These are phyloP conservation scores for Thielaviopsis ethacetica DNA, from an alignment of 2,329 filamentous ascomycete genomes.

Conservation along the genomic window DNA sequence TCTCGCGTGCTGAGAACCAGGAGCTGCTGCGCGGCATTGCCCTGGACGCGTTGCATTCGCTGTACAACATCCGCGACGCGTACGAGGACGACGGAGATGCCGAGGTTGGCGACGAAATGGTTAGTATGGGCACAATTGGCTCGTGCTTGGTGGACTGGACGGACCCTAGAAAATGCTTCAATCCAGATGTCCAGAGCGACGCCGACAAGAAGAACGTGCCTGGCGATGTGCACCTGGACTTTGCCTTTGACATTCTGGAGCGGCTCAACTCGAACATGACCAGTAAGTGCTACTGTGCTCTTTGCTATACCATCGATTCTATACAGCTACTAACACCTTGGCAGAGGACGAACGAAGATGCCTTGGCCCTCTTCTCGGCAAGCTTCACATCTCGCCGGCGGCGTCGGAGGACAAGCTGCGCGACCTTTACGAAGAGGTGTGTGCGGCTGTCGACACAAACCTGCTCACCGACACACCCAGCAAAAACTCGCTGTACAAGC, in stretches of 20 bases:
- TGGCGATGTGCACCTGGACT: slow-evolving; percentile 63
- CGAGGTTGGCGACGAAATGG: slow-evolving; percentile 62
- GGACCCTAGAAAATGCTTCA: slow-evolving; percentile 66
- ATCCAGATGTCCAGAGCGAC: slow-evolving; percentile 30
- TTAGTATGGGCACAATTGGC: slow-evolving; percentile 60
- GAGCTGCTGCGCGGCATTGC: slow-evolving; percentile 62
- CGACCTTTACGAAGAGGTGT: slow-evolving; percentile 39
- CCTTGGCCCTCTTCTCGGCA: slow-evolving; percentile 60
- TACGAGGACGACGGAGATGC: slow-evolving; percentile 61
- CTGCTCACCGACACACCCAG: slow-evolving; percentile 43
- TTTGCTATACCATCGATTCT: neutral
- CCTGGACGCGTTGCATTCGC: slow-evolving; percentile 56
- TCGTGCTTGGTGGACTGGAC: slow-evolving; percentile 88
- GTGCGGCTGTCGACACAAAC: slow-evolving; percentile 46
- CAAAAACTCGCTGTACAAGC: slow-evolving; percentile 50
- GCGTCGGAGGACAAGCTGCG: slow-evolving; percentile 42
- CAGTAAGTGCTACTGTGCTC: slow-evolving; percentile 36
- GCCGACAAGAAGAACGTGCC: slow-evolving; percentile 48
- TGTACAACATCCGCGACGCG: slow-evolving; percentile 56
- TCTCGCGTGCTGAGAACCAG: slow-evolving; percentile 68
- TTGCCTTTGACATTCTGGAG: slow-evolving; percentile 64
- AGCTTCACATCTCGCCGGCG: slow-evolving; percentile 60
- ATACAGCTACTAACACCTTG: slow-evolving; percentile 17
- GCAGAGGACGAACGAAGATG: slow-evolving; percentile 76
- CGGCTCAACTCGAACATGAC: slow-evolving; percentile 48